These are phyloP conservation scores for Middelhovenomyces tepae DNA, from an alignment of 805 yeast genomes.

Conservation along the genomic window DNA sequence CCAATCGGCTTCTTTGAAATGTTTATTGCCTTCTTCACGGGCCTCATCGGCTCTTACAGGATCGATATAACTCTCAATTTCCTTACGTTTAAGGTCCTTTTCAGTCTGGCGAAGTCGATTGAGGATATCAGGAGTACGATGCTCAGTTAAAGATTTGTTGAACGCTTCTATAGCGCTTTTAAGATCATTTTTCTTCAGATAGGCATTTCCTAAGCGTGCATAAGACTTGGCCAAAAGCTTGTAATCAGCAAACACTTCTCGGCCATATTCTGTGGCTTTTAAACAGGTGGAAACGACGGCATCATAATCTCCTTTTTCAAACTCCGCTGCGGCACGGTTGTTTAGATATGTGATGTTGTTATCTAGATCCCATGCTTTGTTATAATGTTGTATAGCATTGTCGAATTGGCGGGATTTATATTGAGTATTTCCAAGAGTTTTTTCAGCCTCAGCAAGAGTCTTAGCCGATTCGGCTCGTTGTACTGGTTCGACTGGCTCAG, in stretches of 20 bases:
- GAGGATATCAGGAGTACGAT: conserved; percentile 89
- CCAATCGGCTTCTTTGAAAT: conserved; percentile 88
- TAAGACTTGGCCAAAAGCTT: conserved; percentile 86
- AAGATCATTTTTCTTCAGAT: conserved; percentile 66
- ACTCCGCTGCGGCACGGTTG: conserved; percentile 97
- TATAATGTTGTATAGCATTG: conserved; percentile 80
- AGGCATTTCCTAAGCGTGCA: conserved; percentile 81
- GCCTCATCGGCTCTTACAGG: conserved; percentile 95
- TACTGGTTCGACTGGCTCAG: conserved; percentile 32
- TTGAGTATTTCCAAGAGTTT: conserved; percentile 75
- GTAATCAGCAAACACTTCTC: conserved; percentile 86
- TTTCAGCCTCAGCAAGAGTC: conserved; percentile 39
- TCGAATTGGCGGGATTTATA: conserved; percentile 86
- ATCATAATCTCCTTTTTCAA: conserved; percentile 87
- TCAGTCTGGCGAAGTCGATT: conserved; percentile 82
- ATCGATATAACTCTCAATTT: conserved; percentile 69
- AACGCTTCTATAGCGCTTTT: conserved; percentile 66
- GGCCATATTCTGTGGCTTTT: conserved; percentile 79
- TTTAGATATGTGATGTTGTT: conserved; percentile 89
- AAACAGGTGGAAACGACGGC: conserved; percentile 73
- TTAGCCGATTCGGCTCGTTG: conserved; percentile 17
- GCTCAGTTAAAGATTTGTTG: conserved; percentile 91
- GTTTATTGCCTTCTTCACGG: conserved; percentile 83
- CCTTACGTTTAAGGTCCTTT: conserved; percentile 71
- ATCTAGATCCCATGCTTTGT: conserved; percentile 73